These are phyloP conservation scores for Phytophthora podocarpi DNA, from an alignment of 352 stramenopile genomes.

Conservation along the genomic window DNA sequence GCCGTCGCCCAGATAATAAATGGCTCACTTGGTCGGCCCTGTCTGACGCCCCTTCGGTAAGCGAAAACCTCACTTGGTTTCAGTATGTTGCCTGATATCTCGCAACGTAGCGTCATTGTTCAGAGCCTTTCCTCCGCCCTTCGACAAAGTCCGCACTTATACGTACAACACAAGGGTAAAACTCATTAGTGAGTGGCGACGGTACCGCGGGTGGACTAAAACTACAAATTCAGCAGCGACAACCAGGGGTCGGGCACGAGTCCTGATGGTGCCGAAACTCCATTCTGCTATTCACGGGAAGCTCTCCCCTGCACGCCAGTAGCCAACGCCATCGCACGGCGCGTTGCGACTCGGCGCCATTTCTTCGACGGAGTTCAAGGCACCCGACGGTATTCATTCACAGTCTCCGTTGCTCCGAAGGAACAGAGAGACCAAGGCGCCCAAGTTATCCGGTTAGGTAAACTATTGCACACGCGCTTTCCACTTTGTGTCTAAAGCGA, in stretches of 20 bases:
- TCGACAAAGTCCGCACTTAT: constrained; percentile 11
- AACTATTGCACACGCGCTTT: neutral
- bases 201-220: constrained; percentile 11
- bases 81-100: constrained; percentile 27
- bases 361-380: too few relatives aligned
- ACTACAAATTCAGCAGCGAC: constrained; percentile 23
- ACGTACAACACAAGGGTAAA: neutral
- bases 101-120: constrained; percentile 14
- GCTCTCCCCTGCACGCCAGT: too few relatives aligned
- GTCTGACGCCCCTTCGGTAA: constrained; percentile 16
- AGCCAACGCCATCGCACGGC: too few relatives aligned
- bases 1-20: constrained; percentile 10
- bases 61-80: constrained; percentile 5
- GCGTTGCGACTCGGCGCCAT: neutral
- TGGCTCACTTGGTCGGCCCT: constrained; percentile 6
- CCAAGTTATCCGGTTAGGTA: neutral
- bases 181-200: neutral
- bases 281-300: constrained; percentile 22
- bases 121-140: constrained; percentile 10
- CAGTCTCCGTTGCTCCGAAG: neutral
- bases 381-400: too few relatives aligned
- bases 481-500: constrained; percentile 19
- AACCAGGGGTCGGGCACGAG: constrained; percentile 26
- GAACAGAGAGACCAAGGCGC: too few relatives aligned
- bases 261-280: constrained; percentile 28